Evolutionary conservation across 352 stramenopile genomes (phyloP), one percentile per base, ranked within the genome.

Genomic region (Phytophthora hibernalis): DNA sequence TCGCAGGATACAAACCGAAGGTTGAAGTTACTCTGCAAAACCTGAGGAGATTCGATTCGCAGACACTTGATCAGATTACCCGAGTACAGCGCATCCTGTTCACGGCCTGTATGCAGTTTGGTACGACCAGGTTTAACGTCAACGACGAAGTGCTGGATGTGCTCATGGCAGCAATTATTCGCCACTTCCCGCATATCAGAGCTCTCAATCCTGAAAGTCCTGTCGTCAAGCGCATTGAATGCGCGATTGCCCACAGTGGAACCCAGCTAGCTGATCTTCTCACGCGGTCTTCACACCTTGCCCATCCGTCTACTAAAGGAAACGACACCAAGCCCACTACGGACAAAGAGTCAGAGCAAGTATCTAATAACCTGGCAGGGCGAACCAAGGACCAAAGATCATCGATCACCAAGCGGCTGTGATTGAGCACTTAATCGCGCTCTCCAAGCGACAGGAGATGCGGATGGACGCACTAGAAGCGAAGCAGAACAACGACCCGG

Each of bases 141-240:
- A 50, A 60, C 15, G 8, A 42, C 7, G 6, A 22, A 16, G 56
- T 67, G 2, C 37, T 59, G 5, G 37, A 53, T n/a, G 44, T 63
- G 0, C 51, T 67, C 1, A 67, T 45, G 2, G 51, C 56, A 15
- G 43, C 31, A 11, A 13, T 65, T 6, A 22, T 61, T 10, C 28
- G 28, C 1, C 47, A 70, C 40, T 69, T 54, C 22, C 54, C 62
- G 31, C 24, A 54, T n/a, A 21, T 71, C 10, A 57, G 61, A 49
- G 43, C 45, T 47, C 30, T 55, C 6, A 71, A 53, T 18, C 5
- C 33, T n/a, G 28, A 48, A 0, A 35, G 40, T 9, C 43, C 54
- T 10, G 33, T 31, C 5, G 33, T 65, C 11, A 55, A 42, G 12
- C 47, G 48, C 8, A 4, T 71, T 1, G 28, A 68, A 40, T 6